Percentiles rank a stretch among this genome's conserved stretches.
These are phyloP conservation scores for Bassia scoparia DNA, from an alignment of 148 eudicot species.

Conservation along the genomic window DNA sequence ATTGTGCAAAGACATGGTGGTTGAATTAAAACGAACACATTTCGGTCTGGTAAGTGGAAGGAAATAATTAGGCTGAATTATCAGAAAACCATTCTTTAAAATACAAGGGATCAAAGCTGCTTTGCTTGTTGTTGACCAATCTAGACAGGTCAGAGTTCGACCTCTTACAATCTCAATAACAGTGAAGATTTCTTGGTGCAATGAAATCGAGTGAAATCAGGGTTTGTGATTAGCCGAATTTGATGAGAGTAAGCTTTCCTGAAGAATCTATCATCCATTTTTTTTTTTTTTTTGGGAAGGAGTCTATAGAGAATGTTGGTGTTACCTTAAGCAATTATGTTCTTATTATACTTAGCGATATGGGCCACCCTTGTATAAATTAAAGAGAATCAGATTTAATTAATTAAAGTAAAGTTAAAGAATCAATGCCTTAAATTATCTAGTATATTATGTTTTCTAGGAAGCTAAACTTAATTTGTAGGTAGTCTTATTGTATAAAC, in stretches of 20 bases:
- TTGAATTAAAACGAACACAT: slow-evolving; percentile 25
- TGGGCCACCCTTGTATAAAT: background rate
- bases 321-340: slow-evolving; percentile 8
- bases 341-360: slow-evolving; percentile 8
- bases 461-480: no score
- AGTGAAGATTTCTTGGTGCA: slow-evolving; percentile 24
- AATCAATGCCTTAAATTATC: no score
- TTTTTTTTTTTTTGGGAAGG: background rate
- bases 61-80: background rate
- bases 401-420: no score
- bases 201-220: slow-evolving; percentile 23
- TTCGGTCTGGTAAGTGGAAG: background rate
- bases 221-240: slow-evolving; percentile 16
- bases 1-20: slow-evolving; percentile 29
- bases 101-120: slow-evolving; percentile 13
- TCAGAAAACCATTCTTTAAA: background rate
- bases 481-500: no score
- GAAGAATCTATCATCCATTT: slow-evolving; percentile 26
- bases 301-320: slow-evolving; percentile 7
- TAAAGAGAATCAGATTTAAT: no score
- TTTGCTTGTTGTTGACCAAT: background rate
- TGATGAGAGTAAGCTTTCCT: slow-evolving; percentile 13
- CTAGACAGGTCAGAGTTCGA: background rate
- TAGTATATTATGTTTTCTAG: no score
- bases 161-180: slow-evolving; percentile 32